These are phyloP conservation scores for Candida quercuum DNA, from an alignment of 805 yeast species.

Conservation along the genomic window DNA sequence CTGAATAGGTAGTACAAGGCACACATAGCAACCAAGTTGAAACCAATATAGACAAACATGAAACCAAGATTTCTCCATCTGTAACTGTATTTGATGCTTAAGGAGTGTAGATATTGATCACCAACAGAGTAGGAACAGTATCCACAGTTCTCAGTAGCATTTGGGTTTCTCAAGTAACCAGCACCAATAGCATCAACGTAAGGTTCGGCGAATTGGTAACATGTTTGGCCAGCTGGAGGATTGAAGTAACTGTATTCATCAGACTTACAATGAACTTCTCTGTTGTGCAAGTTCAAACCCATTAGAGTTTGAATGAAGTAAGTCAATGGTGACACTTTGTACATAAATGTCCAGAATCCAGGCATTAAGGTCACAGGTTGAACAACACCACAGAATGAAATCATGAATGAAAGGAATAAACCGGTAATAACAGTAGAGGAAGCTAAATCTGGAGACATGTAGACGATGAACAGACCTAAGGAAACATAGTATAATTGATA, in stretches of 20 bases:
- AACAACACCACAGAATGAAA: constrained; percentile 34
- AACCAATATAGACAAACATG: constrained; percentile 1
- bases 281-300: constrained; percentile 41
- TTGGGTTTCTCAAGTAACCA: constrained; percentile 53
- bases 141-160: constrained; percentile 34
- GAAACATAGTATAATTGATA: constrained; percentile 39
- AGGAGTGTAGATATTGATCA: constrained; percentile 32
- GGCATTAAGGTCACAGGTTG: constrained; percentile 44
- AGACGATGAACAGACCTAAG: constrained; percentile 46
- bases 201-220: constrained; percentile 43
- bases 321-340: constrained; percentile 58
- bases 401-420: constrained; percentile 27
- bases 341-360: constrained; percentile 72
- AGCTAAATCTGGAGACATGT: constrained; percentile 62
- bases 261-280: constrained; percentile 42
- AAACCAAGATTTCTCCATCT: constrained; percentile 63
- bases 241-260: constrained; percentile 44
- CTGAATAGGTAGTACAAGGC: constrained; percentile 6
- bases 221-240: constrained; percentile 57
- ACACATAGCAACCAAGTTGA: constrained; percentile 11
- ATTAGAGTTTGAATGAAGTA: constrained; percentile 52
- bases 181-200: constrained; percentile 34
- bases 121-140: constrained; percentile 36
- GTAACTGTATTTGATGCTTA: constrained; percentile 36
- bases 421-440: constrained; percentile 62